Conservation (phyloP, 2,329 filamentous ascomycete genomes). For the Penicillium sp. region DNA sequence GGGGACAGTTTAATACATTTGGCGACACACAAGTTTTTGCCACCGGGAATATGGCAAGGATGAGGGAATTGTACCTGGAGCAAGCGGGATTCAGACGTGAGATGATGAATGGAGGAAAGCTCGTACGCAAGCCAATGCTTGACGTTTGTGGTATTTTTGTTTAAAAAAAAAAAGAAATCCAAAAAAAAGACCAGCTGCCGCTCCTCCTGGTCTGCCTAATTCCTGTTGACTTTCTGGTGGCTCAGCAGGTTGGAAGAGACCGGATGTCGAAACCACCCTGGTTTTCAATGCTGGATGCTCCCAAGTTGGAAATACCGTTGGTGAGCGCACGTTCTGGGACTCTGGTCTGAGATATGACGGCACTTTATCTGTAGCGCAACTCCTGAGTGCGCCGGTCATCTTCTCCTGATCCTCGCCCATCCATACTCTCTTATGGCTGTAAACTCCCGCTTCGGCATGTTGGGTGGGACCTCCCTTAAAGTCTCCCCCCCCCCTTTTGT, state of each 20-base stretch:
- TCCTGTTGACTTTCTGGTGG: too few relatives aligned
- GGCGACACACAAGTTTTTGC: conserved; percentile 4
- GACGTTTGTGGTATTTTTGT: too few relatives aligned
- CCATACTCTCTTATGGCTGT: conserved; percentile 1
- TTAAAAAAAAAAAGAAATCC: not conserved
- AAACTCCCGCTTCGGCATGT: conserved; percentile 5
- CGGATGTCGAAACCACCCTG: too few relatives aligned
- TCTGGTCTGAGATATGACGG: not conserved
- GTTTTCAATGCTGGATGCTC: too few relatives aligned
- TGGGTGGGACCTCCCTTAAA: conserved; percentile 1
- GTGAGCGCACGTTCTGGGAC: too few relatives aligned
- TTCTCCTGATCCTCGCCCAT: not conserved
- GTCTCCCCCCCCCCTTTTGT: conserved; percentile 1
- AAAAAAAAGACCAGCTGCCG: not conserved
- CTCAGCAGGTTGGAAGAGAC: too few relatives aligned
- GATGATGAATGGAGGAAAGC: not conserved
- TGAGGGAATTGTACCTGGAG: not conserved
- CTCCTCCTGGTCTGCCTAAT: too few relatives aligned
- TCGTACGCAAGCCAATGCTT: too few relatives aligned
- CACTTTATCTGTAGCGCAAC: too few relatives aligned
- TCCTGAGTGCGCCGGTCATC: too few relatives aligned
- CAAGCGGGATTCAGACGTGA: not conserved
- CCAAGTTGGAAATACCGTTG: not conserved
- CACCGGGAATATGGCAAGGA: not conserved
- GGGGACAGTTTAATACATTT: conserved; percentile 3